These are phyloP conservation scores for Fraxinus pennsylvanica DNA, from an alignment of 257 asterid species.

Conservation along the genomic window DNA sequence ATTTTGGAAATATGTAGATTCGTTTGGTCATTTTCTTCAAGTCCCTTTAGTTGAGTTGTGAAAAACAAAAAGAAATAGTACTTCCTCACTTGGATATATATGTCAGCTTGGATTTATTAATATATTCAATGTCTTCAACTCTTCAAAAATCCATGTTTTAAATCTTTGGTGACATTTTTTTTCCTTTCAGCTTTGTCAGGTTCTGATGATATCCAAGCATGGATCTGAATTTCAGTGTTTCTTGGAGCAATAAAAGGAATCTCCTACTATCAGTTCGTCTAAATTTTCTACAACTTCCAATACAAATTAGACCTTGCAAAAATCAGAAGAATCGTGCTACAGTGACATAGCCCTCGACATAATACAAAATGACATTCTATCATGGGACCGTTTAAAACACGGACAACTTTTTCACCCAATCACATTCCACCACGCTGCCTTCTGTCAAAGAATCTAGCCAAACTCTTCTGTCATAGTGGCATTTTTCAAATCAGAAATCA, in stretches of 20 bases:
- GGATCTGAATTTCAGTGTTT: constrained; percentile 57
- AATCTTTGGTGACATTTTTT: too few species aligned
- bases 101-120: too few species aligned
- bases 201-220: constrained; percentile 17
- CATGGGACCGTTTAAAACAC: too few species aligned
- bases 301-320: constrained; percentile 37
- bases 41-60: not conserved
- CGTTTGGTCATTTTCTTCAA: constrained; percentile 1
- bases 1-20: not conserved
- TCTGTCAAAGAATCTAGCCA: too few species aligned
- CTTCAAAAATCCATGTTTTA: too few species aligned
- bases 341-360: too few species aligned
- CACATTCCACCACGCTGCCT: too few species aligned
- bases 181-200: not conserved
- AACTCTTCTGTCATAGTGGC: too few species aligned
- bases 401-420: too few species aligned
- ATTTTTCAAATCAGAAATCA: constrained; percentile 21
- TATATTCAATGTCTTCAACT: too few species aligned
- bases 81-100: not conserved
- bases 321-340: constrained; percentile 9
- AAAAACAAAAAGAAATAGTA: not conserved
- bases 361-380: too few species aligned
- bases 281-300: constrained; percentile 52
- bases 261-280: constrained; percentile 14
- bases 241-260: constrained; percentile 51